Base-by-base conservation (phyloP, 768 basidiomycete species). In the Pholiota microspora region DNA sequence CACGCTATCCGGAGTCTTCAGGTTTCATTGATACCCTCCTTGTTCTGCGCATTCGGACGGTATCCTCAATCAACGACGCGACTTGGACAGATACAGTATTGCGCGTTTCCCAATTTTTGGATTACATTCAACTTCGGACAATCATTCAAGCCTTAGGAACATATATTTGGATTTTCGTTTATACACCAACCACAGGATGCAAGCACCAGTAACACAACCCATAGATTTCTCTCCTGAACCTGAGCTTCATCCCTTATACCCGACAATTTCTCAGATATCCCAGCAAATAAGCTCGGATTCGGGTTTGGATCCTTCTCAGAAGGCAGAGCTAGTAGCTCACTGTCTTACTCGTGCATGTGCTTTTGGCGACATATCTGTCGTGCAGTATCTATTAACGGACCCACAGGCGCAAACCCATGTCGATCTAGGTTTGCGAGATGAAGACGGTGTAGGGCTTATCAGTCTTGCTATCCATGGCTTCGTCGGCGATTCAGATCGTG, bases 401-500 rank as follows among this genome's bases (percentile, higher is more conserved):
- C 75, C 78, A 35, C 83, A 83, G 52, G 81, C 86, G 5, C 89
- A 86, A 65, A 66, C 73, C 8, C 80, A 77, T 62, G 73, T 91
- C 54, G 90, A 94, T 69, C 77, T 94, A 45, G 73, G 73, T 36
- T 69, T 81, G 52, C 80, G 82, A 59, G 94, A 96, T 69, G 93
- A 95, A 49, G 94, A 98, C 59, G 92, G 92, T 10, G 76, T 93
- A 42, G 85, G 88, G 23, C 73, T 94, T 57, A 77, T 94, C 73
- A 87, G 89, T 66, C 77, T 83, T 53, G 73, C 85, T 24, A 89
- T 92, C 60, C 83, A 91, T 58, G 91, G 90, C 9, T 93, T 93
- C 65, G 88, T 89, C 34, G 82, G 84, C 24, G 90, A 92, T 51
- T 81, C 82, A 16, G 92, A 93, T 59, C 81, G 88, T 53, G 88